Evolutionary conservation across 2,329 filamentous ascomycete genomes (phyloP), one percentile per base, ranked within the genome.

Genomic region (Domatiomyces globalis): DNA sequence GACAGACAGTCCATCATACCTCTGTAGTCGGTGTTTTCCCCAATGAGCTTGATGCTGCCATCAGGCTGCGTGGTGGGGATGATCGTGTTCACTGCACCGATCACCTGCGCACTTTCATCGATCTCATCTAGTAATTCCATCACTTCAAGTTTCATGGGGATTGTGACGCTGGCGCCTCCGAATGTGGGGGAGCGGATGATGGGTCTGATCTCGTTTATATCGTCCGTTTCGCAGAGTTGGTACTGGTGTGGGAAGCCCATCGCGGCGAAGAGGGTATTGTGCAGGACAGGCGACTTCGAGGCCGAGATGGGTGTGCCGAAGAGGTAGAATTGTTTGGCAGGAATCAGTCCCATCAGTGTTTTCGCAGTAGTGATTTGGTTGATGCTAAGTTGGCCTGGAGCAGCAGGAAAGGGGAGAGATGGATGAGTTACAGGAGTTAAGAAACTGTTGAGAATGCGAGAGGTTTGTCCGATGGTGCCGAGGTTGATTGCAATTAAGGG

Each of bases 401-500:
- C 92, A 42, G 92, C 90, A 64, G 92, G 92, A 69, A 89, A 87
- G 0, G 90, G 88, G n/a, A 96, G 74, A 10, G 77, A 78, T 1
- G 87, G 85, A 65, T 96, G 92, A 2, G 87, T 88, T 12, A 98
- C 92, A 0, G 92, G 92, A 0, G 92, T 96, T 72, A 98, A 80
- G 73, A 96, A 96, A 27, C 78, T 75, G 67, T 98, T 98, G 53
- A 94, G 72, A 45, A 98, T 83, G 33, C 92, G 83, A 63, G 87
- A 95, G 43, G 95, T 76, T 70, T 95, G 92, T 47, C 92, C 92
- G 22, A 79, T 73, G 46, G 80, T 74, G 27, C 90, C 89, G 90
- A 98, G 96, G 69, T 98, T 98, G 65, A 98, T 84, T 1, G 85
- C 87, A 60, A 98, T 95, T 51, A 98, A 71, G 0, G 89, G 90